These are phyloP conservation scores for Talaromyces sp. DNA, from an alignment of 2,329 filamentous ascomycete genomes.

Conservation along the genomic window DNA sequence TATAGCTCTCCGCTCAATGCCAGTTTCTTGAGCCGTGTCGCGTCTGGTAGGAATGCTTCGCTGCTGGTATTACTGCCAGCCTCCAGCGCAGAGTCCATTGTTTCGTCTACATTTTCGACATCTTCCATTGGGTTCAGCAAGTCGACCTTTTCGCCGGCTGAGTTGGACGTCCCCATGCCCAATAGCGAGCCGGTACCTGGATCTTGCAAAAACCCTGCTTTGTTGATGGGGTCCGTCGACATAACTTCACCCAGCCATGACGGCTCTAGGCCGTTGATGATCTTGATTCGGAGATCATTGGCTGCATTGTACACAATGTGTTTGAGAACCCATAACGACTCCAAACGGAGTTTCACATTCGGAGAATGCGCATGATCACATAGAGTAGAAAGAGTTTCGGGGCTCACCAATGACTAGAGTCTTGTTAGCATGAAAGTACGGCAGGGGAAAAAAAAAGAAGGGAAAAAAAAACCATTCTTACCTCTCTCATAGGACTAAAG, in stretches of 20 bases:
- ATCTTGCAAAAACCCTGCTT: constrained; percentile 28
- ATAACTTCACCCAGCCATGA: constrained; percentile 80
- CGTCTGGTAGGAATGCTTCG: constrained; percentile 34
- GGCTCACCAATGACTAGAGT: constrained; percentile 63
- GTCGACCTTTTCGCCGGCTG: constrained; percentile 57
- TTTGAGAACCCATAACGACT: constrained; percentile 90
- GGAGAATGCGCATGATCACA: constrained; percentile 80
- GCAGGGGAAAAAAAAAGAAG: no score
- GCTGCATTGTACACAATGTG: constrained; percentile 73
- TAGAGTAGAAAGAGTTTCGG: constrained; percentile 69
- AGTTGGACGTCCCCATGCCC: constrained; percentile 55
- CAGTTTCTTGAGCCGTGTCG: constrained; percentile 36
- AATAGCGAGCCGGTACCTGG: constrained; percentile 29
- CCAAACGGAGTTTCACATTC: constrained; percentile 73
- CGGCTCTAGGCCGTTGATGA: constrained; percentile 71
- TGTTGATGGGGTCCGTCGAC: constrained; percentile 47
- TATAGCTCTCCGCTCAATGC: constrained; percentile 63
- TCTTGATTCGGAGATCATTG: constrained; percentile 68
- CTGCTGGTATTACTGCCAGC: not conserved
- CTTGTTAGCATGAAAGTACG: constrained; percentile 9
- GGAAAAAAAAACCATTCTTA: constrained; percentile 46
- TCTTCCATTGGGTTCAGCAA: constrained; percentile 51
- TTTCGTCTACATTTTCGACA: constrained; percentile 22
- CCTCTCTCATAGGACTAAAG: constrained; percentile 86
- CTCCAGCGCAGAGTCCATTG: constrained; percentile 29